These are phyloP conservation scores for Caryocar brasiliense DNA, from an alignment of 441 rosid species.

Conservation along the genomic window DNA sequence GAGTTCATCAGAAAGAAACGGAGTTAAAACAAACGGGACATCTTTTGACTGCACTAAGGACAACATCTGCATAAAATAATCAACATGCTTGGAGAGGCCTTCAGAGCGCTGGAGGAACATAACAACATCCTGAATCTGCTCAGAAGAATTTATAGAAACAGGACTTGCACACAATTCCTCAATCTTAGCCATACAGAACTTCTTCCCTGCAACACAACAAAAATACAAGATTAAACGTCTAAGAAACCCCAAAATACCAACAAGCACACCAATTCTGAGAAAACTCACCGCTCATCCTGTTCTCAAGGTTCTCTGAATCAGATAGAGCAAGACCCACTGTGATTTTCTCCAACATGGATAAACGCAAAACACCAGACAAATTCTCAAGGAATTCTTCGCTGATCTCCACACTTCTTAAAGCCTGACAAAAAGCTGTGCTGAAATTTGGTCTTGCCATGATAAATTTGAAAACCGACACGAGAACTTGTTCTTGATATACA, in stretches of 20 bases:
- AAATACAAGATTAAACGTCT: neutral
- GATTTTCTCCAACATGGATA: constrained; percentile 64
- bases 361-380: constrained; percentile 34
- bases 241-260: neutral
- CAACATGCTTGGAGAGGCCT: constrained; percentile 61
- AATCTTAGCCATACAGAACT: constrained; percentile 54
- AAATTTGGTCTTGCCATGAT: constrained; percentile 54
- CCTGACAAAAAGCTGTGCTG: constrained; percentile 52
- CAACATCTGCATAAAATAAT: constrained; percentile 58
- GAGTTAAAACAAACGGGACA: constrained; percentile 48
- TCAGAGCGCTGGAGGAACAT: constrained; percentile 74
- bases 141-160: constrained; percentile 39
- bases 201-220: constrained; percentile 45
- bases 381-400: constrained; percentile 43
- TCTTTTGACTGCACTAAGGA: constrained; percentile 57
- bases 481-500: constrained; percentile 38
- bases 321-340: constrained; percentile 64
- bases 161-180: constrained; percentile 54
- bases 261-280: neutral
- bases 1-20: constrained; percentile 55
- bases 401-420: constrained; percentile 39
- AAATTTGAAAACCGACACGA: constrained; percentile 49
- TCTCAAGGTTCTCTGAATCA: constrained; percentile 47
- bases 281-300: constrained; percentile 43
- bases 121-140: constrained; percentile 63